Base-by-base conservation (phyloP, 2,329 filamentous ascomycete genomes). In the Dothistroma septosporum region DNA sequence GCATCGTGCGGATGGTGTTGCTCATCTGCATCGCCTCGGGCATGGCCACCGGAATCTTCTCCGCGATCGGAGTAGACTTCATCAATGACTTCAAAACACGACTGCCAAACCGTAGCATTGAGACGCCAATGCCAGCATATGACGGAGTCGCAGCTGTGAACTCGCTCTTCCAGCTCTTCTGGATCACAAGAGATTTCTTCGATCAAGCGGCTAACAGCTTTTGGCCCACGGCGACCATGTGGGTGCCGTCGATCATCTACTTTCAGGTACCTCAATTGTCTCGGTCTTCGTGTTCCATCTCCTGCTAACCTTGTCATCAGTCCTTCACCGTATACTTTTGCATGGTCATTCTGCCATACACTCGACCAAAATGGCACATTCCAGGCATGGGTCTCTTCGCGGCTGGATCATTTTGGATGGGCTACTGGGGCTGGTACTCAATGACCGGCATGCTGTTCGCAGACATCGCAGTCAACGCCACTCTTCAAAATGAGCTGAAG, bases 321-420 rank as follows among this genome's bases (percentile, higher is more conserved):
- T 77, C 75, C 59, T 80, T 77, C 64, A 81, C 79, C 0, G 73
- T 80, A 9, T 81, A 79, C 65, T 79, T 80, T 69, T 72, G 77
- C 4, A 79, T 80, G 78, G 68, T 80, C 58, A 78, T 78, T 56
- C 72, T 80, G 10, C 79, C 77, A 4, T 77, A 73, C 67, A 78
- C 77, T 1, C 72, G 77, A 12, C 61, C 67, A 14, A 71, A 72
- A 1, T 79, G 77, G 77, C 76, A 77, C 44, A 66, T 77, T 3
- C 74, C 76, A 59, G 65, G 63, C 2, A 48, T 72, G 4, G 49
- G 58, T 1, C 52, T 72, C 6, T 72, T 72, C 54, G 68, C 63
- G 2, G n/a, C 69, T 10, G 70, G 69, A 6, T 68, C 67, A 0
- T 72, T 71, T 60, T 72, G 70, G 69, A 69, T 70, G 64, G 60